These are phyloP conservation scores for Amoebophrya sp. DNA, from an alignment of 169 alveolate species.

Conservation along the genomic window DNA sequence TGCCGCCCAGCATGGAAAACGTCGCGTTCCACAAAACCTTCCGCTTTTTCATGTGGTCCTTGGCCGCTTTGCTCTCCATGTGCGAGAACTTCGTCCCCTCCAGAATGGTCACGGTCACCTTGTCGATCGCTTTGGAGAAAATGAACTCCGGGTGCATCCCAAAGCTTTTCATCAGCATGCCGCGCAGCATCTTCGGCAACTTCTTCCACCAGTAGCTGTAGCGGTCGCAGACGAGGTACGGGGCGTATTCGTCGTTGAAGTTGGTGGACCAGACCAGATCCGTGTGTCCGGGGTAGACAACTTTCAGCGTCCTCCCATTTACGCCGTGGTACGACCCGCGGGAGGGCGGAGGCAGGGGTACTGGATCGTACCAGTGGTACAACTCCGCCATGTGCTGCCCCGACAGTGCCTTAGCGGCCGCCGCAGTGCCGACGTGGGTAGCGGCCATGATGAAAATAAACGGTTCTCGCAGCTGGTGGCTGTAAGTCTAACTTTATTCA, in stretches of 20 bases:
- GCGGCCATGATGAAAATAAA: no score
- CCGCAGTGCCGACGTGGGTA: no score
- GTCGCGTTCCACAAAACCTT: background rate
- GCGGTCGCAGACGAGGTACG: background rate
- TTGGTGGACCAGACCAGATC: background rate
- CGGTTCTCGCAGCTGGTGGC: no score
- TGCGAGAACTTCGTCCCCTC: background rate
- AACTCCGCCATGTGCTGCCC: background rate
- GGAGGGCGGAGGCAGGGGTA: background rate
- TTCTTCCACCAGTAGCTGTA: background rate
- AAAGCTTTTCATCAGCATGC: background rate
- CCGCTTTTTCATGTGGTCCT: background rate
- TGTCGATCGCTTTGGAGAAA: background rate
- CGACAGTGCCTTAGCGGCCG: background rate
- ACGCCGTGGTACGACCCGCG: background rate
- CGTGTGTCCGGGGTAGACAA: background rate
- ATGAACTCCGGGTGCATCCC: constrained; percentile 1
- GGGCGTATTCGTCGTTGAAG: constrained; percentile 5
- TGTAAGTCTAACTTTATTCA: no score
- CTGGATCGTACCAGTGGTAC: background rate
- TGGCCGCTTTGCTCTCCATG: background rate
- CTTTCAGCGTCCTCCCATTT: background rate
- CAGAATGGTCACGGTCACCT: background rate
- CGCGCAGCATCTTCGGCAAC: background rate
- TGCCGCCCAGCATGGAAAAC: background rate